Conservation (phyloP, 495 filamentous ascomycete species). For the Podospora pseudoanserina region DNA sequence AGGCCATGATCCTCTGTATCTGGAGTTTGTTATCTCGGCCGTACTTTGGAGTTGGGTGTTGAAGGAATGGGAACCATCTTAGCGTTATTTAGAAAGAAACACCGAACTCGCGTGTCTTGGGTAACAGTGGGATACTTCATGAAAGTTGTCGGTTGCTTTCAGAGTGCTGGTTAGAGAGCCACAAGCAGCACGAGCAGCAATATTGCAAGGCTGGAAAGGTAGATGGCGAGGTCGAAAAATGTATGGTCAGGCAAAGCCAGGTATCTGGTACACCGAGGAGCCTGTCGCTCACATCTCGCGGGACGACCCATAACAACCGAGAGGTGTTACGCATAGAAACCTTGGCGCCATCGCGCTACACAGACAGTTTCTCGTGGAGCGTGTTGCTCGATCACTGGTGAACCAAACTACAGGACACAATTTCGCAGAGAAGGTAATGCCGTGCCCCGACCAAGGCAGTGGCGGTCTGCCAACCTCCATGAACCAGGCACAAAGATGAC, state of each 20-base stretch:
- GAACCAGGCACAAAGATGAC: background rate
- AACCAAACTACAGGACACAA: background rate
- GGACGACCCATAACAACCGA: background rate
- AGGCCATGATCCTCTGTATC: constrained; percentile 2
- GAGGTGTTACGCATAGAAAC: no score
- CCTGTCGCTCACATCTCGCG: background rate
- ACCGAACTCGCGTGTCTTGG: background rate
- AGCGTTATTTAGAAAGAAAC: background rate
- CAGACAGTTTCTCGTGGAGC: no score
- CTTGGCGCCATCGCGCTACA: background rate
- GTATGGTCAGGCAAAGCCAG: background rate
- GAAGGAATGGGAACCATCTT: background rate
- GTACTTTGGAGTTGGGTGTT: background rate
- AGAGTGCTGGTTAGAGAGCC: no score
- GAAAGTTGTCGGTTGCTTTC: background rate
- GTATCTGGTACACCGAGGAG: background rate
- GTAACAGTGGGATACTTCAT: no score
- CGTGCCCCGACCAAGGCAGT: background rate
- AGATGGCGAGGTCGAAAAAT: background rate
- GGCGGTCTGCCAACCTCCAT: background rate
- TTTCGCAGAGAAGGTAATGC: background rate
- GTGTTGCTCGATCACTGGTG: no score
- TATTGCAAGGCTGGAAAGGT: no score
- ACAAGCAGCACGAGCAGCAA: background rate
- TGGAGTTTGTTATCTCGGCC: constrained; percentile 1